Conservation (phyloP, 495 filamentous ascomycete genomes). For the Copromyces sp. region DNA sequence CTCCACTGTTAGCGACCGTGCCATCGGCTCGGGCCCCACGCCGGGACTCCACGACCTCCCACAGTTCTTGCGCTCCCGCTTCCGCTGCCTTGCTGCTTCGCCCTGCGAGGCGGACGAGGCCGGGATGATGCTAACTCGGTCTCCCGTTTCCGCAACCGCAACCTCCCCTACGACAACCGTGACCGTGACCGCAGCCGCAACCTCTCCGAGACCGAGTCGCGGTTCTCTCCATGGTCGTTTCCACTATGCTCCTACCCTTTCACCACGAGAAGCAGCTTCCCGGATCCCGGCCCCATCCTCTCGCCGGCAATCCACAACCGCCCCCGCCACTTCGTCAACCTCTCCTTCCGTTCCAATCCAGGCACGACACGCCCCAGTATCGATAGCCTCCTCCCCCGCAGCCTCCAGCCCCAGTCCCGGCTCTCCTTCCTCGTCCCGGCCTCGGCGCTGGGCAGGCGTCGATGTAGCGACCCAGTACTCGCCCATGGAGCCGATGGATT, state of each 20-base stretch:
- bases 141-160: slow-evolving; percentile 32
- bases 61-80: background rate
- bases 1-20: background rate
- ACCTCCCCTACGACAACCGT: slow-evolving; percentile 19
- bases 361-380: slow-evolving; percentile 23
- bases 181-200: slow-evolving; percentile 32
- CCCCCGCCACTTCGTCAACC: slow-evolving; percentile 14
- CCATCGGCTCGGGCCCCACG: slow-evolving; percentile 5
- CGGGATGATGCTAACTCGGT: slow-evolving; percentile 42
- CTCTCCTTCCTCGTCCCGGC: slow-evolving; percentile 10
- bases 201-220: slow-evolving; percentile 25
- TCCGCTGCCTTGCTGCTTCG: slow-evolving; percentile 4
- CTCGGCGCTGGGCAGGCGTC: slow-evolving; percentile 39
- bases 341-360: background rate
- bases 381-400: background rate
- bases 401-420: background rate
- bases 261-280: slow-evolving; percentile 33
- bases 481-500: slow-evolving; percentile 38
- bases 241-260: slow-evolving; percentile 36
- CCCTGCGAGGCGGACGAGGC: slow-evolving; percentile 19
- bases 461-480: slow-evolving; percentile 50
- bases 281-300: slow-evolving; percentile 35
- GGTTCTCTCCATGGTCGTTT: slow-evolving; percentile 12
- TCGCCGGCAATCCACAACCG: slow-evolving; percentile 31
- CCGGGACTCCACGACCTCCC: slow-evolving; percentile 7